These are phyloP conservation scores for Phyllosticta paracitricarpa DNA, from an alignment of 2,329 filamentous ascomycete species.

Conservation along the genomic window DNA sequence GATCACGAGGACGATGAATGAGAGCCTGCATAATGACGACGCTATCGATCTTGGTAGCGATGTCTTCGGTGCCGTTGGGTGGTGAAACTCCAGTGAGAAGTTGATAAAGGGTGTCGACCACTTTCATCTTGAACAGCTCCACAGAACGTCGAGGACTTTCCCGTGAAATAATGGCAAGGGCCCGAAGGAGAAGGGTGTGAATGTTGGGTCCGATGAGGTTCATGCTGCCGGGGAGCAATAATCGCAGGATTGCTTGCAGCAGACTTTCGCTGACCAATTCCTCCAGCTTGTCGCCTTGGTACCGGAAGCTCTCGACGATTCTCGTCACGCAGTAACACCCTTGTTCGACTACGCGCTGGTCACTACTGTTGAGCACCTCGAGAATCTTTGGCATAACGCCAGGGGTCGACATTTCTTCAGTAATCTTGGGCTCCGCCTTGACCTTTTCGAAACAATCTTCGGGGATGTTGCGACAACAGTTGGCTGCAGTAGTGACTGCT, in stretches of 20 bases:
- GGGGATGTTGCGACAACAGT: constrained; percentile 94
- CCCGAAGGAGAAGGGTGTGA: constrained; percentile 90
- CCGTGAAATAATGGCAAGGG: constrained; percentile 80
- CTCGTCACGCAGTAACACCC: constrained; percentile 90
- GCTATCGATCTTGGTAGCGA: constrained; percentile 81
- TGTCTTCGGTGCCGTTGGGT: constrained; percentile 65
- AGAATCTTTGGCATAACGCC: constrained; percentile 96
- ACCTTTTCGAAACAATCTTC: constrained; percentile 89
- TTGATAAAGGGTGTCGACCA: constrained; percentile 95
- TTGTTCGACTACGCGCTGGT: constrained; percentile 94
- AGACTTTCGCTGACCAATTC: constrained; percentile 84
- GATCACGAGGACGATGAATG: constrained; percentile 88
- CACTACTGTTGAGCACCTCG: constrained; percentile 80
- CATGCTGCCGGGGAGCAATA: constrained; percentile 86
- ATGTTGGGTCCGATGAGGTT: constrained; percentile 91
- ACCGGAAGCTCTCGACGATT: constrained; percentile 94
- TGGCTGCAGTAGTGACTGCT: constrained; percentile 92
- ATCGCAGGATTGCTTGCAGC: constrained; percentile 71
- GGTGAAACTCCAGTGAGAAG: constrained; percentile 94
- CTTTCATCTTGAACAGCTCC: constrained; percentile 89
- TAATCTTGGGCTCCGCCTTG: constrained; percentile 31
- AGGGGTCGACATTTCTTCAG: background rate
- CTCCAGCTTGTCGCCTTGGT: constrained; percentile 78
- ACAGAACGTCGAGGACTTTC: constrained; percentile 80
- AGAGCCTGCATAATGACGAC: constrained; percentile 98